These are phyloP conservation scores for Akanthomyces lecanii DNA, from an alignment of 2,329 filamentous ascomycete species.

Conservation along the genomic window DNA sequence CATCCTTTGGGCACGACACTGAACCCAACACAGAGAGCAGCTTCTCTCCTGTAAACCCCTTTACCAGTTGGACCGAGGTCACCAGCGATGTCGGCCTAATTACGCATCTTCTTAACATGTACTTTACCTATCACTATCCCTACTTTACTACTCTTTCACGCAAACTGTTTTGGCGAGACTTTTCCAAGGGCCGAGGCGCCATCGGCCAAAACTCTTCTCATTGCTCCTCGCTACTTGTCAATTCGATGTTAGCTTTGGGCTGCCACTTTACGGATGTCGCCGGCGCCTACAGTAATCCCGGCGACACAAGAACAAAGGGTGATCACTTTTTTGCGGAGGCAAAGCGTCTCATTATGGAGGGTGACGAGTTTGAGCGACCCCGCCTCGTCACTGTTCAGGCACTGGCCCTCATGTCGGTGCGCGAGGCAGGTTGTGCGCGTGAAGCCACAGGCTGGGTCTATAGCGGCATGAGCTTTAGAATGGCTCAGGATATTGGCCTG, in stretches of 20 bases:
- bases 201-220: conserved; percentile 60
- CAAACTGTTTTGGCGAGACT: conserved; percentile 81
- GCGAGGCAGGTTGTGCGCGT: conserved; percentile 88
- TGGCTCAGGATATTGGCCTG: conserved; percentile 90
- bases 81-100: conserved; percentile 76
- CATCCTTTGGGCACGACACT: conserved; percentile 33
- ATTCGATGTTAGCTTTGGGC: conserved; percentile 87
- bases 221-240: conserved; percentile 86
- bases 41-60: conserved; percentile 58
- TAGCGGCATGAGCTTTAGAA: conserved; percentile 95
- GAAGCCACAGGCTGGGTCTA: conserved; percentile 98
- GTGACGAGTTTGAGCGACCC: conserved; percentile 90
- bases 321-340: conserved; percentile 96
- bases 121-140: conserved; percentile 96
- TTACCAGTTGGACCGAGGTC: conserved; percentile 83
- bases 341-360: conserved; percentile 81
- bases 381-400: conserved; percentile 88
- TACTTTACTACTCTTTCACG: conserved; percentile 92
- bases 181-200: conserved; percentile 63
- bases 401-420: conserved; percentile 88
- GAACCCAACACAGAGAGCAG: conserved; percentile 44
- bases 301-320: conserved; percentile 80
- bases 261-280: conserved; percentile 84
- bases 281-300: conserved; percentile 65
- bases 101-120: conserved; percentile 89